phyloP scores from a whole-genome alignment of 1,139 yeast genomes.

The Saccharomyces hybrid region DNA sequence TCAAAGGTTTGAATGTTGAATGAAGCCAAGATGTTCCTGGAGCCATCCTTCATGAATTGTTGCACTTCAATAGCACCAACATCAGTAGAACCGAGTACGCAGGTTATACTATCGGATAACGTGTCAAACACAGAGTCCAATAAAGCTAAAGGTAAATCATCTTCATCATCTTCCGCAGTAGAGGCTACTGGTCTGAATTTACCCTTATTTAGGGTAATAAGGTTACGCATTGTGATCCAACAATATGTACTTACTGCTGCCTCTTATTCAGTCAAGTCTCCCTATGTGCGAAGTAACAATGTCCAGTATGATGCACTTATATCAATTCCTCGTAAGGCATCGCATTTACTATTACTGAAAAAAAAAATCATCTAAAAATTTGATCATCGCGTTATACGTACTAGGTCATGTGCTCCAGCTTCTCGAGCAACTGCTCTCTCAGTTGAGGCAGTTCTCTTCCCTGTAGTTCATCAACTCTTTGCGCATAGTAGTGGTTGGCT shows the following conservation, averaged over 20 bases:
- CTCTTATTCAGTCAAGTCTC: not conserved
- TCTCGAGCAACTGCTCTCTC: not conserved
- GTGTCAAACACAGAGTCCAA: slow-evolving; percentile 62
- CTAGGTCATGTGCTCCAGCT: not conserved
- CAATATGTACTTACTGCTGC: not conserved
- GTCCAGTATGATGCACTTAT: not conserved
- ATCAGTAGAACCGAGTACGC: slow-evolving; percentile 56
- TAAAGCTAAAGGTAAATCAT: slow-evolving; percentile 16
- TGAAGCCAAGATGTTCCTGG: slow-evolving; percentile 45
- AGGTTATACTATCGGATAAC: slow-evolving; percentile 63
- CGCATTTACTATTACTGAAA: slow-evolving; percentile 2
- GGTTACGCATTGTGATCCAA: slow-evolving; percentile 43
- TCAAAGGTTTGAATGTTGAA: slow-evolving; percentile 40
- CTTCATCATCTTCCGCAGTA: slow-evolving; percentile 48
- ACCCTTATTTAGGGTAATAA: slow-evolving; percentile 54
- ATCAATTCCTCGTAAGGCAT: slow-evolving; percentile 4
- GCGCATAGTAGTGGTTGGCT: slow-evolving; percentile 26
- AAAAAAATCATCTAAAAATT: slow-evolving; percentile 5
- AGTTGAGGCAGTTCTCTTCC: slow-evolving; percentile 20
- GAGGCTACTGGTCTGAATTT: slow-evolving; percentile 40
- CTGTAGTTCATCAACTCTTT: slow-evolving; percentile 22
- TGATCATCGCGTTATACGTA: slow-evolving; percentile 2
- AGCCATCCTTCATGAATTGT: slow-evolving; percentile 55
- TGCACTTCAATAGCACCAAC: slow-evolving; percentile 52
- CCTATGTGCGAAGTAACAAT: not conserved